Percentiles rank a stretch among this genome's conserved stretches.
phyloP scores from a whole-genome alignment of 2,329 filamentous ascomycete genomes.

The Neonectria punicea region DNA sequence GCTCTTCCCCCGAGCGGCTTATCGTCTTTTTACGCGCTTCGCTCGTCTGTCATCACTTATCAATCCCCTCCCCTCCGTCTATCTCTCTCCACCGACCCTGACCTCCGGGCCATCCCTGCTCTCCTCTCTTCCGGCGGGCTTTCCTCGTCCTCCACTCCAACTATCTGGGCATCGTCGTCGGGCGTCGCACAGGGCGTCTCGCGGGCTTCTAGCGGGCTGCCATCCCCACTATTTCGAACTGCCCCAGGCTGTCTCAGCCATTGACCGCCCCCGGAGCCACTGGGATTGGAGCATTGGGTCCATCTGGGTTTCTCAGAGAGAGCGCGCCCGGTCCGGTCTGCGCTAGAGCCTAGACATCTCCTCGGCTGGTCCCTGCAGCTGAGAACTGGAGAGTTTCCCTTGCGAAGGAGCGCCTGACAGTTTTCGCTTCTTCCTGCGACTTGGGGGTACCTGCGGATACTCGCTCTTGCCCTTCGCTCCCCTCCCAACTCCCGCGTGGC shows the following conservation, averaged over 20 bases:
- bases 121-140: not conserved
- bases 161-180: conserved; percentile 11
- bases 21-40: not conserved
- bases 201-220: conserved; percentile 35
- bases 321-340: conserved; percentile 37
- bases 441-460: conserved; percentile 3
- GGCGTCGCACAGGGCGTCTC: conserved; percentile 17
- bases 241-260: conserved; percentile 8
- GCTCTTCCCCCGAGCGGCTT: not conserved
- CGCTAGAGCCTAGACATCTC: not conserved
- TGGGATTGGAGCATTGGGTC: conserved; percentile 17
- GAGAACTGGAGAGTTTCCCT: conserved; percentile 10
- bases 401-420: conserved; percentile 33
- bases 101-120: not conserved
- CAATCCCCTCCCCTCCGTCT: not conserved
- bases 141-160: conserved; percentile 2
- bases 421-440: conserved; percentile 23
- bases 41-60: not conserved
- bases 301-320: conserved; percentile 4
- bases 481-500: not conserved
- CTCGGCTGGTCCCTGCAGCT: conserved; percentile 42
- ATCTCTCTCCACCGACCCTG: not conserved
- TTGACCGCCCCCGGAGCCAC: conserved; percentile 14
- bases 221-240: conserved; percentile 32
- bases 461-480: not conserved